These are phyloP conservation scores for Tricholoma sp. DNA, from an alignment of 768 basidiomycete species.

Conservation along the genomic window DNA sequence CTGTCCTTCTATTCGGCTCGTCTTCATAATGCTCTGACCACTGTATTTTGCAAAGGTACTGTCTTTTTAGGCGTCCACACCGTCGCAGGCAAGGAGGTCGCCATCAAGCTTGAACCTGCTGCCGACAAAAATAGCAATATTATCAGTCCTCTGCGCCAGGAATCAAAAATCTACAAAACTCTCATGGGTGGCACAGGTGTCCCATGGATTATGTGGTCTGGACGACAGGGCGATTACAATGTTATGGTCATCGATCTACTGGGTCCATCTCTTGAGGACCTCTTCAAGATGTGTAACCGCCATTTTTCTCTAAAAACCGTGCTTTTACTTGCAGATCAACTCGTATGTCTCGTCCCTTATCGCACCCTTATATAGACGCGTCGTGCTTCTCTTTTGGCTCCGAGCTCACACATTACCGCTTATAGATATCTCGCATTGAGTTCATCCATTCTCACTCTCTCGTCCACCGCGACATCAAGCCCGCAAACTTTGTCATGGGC, in stretches of 20 bases:
- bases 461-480: conserved; percentile 96
- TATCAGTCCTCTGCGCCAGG: conserved; percentile 74
- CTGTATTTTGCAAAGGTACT: conserved; percentile 41
- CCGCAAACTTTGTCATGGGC: conserved; percentile 98
- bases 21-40: not conserved
- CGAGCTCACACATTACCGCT: conserved; percentile 6
- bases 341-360: conserved; percentile 52
- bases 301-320: conserved; percentile 95
- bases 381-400: conserved; percentile 6
- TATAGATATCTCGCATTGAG: conserved; percentile 88
- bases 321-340: conserved; percentile 88
- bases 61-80: conserved; percentile 79
- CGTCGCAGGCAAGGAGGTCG: conserved; percentile 77
- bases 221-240: conserved; percentile 90
- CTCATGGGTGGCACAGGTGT: conserved; percentile 87
- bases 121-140: conserved; percentile 28
- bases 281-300: conserved; percentile 86
- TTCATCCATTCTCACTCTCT: conserved; percentile 95
- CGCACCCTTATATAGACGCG: conserved; percentile 5
- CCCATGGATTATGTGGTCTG: conserved; percentile 90
- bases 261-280: conserved; percentile 83
- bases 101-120: conserved; percentile 78
- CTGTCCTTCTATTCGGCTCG: conserved; percentile 16
- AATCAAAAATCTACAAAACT: conserved; percentile 88
- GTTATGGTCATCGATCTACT: conserved; percentile 98